Evolutionary conservation across 75 land plant genomes (phyloP), one percentile per base, ranked within the genome.

Genomic region (Picea glauca): DNA sequence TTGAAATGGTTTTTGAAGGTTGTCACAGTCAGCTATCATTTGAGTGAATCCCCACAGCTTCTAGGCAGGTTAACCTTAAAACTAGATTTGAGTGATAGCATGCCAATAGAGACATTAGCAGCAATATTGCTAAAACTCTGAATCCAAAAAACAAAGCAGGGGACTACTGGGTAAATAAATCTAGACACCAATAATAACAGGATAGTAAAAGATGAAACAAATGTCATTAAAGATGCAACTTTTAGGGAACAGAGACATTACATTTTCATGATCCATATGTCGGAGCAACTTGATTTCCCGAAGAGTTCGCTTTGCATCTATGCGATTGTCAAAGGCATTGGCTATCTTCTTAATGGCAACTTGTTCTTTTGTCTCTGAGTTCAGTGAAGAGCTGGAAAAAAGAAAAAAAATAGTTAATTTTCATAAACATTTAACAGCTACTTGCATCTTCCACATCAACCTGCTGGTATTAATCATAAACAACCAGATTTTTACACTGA

Each of bases 261-360:
- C 96, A 72, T 93, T 93, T 82, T 92, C 94, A 79, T 93, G 96
- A 80, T 93, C 94, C 83, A 93, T 78, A 77, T 93, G 96, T 30
- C 87, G 76, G 14, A 90, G 82, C 21, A 93, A 88, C 81, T 93
- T 93, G 77, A 93, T 92, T 77, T 93, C 96, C 9, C 96, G 85
- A 63, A 93, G 90, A 46, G 96, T 93, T n/a, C 96, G 58, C 83
- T 93, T 93, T 1, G 96, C 96, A 87, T 92, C 94, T 80, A 90
- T 90, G 57, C 84, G 85, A 59, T 92, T 93, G 77, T 93, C 96
- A 70, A 93, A 93, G 13, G 96, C 94, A 73, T 91, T 92, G 0
- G 93, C 92, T 13, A 93, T 93, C 79, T 92, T 93, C 87, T 92
- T 92, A 12, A 92, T 80, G 20, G 94, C 94, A 33, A 92, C 94